Evolutionary conservation across 805 yeast species (phyloP), one percentile per base, ranked within the genome.

Genomic region (Jamesozyma piceae): DNA sequence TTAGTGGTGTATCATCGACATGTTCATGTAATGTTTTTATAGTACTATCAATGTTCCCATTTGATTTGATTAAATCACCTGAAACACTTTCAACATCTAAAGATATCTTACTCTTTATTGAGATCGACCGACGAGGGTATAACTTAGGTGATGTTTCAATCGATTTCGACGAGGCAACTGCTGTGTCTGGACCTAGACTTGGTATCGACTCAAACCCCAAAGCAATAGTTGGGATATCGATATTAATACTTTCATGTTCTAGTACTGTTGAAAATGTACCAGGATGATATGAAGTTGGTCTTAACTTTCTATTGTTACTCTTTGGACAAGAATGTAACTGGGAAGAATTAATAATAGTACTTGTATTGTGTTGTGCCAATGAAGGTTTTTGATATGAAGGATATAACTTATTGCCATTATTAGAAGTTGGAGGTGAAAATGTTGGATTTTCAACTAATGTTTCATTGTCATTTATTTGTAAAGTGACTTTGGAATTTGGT

Each of bases 271-370:
- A 34, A 29, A 41, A 45, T 24, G 50, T 39, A 4, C 51, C 49
- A 3, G 95, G 94, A 56, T 84, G 89, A 55, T 81, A 84, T 9
- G 92, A 82, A 0, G 90, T 83, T 34, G 95, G 94, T 58, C 95
- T 74, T 44, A 87, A 89, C 54, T 75, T 80, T 58, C 77, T 73
- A 40, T 69, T 68, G 24, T 11, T 24, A 8, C 5, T 74, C 8
- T 75, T 28, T 1, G 47, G 35, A 8, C 41, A 37, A 24, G 40
- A 41, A 33, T 41, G 40, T n/a, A 41, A 39, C 5, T 30, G 17
- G 10, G 32, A 30, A 1, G 35, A 32, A 15, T 29, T 30, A 4
- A 29, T 30, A n/a, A 4, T 26, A 8, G 36, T 20, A 15, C 28
- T 32, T 11, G n/a, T n/a, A 11, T 24, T 24, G 28, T 24, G 28